phyloP scores from a whole-genome alignment of 2,329 filamentous ascomycete genomes.

The Colletotrichum ledebouriae region DNA sequence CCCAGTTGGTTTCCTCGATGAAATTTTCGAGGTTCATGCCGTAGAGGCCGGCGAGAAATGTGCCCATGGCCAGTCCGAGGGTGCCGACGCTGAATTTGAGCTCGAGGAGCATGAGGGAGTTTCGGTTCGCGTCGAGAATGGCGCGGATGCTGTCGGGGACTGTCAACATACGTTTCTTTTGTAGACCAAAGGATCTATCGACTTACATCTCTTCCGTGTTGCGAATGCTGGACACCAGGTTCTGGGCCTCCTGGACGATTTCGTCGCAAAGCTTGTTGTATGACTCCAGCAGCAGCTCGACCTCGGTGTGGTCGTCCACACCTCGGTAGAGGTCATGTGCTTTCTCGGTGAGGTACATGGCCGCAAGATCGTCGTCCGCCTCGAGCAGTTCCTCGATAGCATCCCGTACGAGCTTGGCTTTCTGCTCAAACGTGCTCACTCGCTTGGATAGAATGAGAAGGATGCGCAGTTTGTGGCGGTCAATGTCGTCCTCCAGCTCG shows the following conservation, averaged over 20 bases:
- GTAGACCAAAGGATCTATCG: neutral
- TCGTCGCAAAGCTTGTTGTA: constrained; percentile 99
- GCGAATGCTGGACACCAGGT: constrained; percentile 92
- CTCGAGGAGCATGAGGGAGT: constrained; percentile 96
- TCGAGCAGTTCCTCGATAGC: constrained; percentile 96
- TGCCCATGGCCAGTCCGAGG: constrained; percentile 92
- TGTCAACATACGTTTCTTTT: constrained; percentile 45
- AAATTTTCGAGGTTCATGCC: constrained; percentile 99
- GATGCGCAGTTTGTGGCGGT: constrained; percentile 90
- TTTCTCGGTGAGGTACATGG: constrained; percentile 97
- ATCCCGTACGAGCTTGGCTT: constrained; percentile 91
- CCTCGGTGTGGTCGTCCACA: constrained; percentile 92
- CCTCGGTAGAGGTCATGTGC: constrained; percentile 77
- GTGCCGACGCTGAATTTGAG: constrained; percentile 97
- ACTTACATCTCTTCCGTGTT: constrained; percentile 98
- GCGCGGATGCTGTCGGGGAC: constrained; percentile 79
- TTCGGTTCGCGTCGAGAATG: constrained; percentile 97
- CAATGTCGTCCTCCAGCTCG: constrained; percentile 96
- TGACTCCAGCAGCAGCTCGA: constrained; percentile 96
- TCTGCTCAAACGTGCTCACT: constrained; percentile 96
- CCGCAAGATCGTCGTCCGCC: constrained; percentile 92
- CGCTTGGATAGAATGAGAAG: constrained; percentile 96
- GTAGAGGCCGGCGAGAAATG: constrained; percentile 97
- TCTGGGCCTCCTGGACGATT: constrained; percentile 95
- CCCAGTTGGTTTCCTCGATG: constrained; percentile 91